Conservation (phyloP, 2,329 filamentous ascomycete genomes). For the Hypoxylon sp. region DNA sequence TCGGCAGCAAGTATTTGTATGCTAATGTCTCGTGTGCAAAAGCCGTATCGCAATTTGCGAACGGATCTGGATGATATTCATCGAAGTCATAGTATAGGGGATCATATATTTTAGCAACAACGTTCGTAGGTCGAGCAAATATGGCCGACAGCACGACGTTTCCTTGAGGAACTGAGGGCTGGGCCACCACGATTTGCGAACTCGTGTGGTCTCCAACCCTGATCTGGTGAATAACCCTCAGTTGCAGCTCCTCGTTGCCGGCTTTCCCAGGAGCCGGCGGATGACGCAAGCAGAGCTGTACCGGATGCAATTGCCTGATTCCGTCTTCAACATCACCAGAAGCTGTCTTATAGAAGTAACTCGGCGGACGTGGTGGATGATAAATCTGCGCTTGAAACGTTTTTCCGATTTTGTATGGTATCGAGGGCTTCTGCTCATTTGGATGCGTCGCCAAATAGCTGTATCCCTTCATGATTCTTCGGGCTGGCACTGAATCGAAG, state of each 20-base stretch:
- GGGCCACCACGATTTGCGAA: background rate
- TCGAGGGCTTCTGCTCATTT: background rate
- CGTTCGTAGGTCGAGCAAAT: background rate
- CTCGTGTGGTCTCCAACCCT: background rate
- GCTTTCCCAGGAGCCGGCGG: background rate
- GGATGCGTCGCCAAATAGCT: background rate
- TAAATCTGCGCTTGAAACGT: background rate
- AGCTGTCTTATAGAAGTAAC: background rate
- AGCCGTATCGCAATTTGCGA: too few species aligned
- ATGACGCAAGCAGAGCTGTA: background rate
- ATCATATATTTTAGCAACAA: background rate
- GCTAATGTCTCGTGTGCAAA: too few species aligned
- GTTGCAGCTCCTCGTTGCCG: background rate
- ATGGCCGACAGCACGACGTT: background rate
- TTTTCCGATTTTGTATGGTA: background rate
- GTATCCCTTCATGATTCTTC: background rate
- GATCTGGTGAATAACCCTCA: background rate
- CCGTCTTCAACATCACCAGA: background rate
- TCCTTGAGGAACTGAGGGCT: background rate
- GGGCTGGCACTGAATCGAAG: background rate
- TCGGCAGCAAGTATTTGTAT: too few species aligned
- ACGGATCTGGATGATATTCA: background rate
- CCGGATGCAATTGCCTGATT: background rate
- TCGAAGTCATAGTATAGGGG: background rate
- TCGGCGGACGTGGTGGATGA: background rate